phyloP scores from a whole-genome alignment of 106 monocot species.

The Apostasia ramifera region DNA sequence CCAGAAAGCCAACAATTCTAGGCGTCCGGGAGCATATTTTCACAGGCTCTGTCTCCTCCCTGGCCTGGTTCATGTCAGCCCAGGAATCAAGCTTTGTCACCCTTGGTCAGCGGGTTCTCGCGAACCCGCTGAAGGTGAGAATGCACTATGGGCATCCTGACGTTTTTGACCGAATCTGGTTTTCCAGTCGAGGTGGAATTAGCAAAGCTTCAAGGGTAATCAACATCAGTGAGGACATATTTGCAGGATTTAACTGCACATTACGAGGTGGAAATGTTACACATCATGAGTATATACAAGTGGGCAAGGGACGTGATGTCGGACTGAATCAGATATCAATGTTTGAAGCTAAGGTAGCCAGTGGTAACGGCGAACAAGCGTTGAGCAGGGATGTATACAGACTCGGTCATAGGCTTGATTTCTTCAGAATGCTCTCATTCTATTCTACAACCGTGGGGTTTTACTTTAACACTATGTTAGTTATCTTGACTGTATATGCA shows the following conservation, averaged over 20 bases:
- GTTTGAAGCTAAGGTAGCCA: conserved; percentile 90
- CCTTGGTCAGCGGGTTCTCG: conserved; percentile 86
- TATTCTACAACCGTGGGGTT: conserved; percentile 76
- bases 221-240: conserved; percentile 94
- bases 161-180: conserved; percentile 85
- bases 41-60: conserved; percentile 88
- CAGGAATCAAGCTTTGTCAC: conserved; percentile 98
- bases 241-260: conserved; percentile 89
- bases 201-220: conserved; percentile 87
- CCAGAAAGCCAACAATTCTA: conserved; percentile 72
- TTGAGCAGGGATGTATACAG: conserved; percentile 87
- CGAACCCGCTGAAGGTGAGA: conserved; percentile 83
- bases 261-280: conserved; percentile 86
- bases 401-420: conserved; percentile 87
- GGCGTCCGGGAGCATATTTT: conserved; percentile 89
- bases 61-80: conserved; percentile 95
- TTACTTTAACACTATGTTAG: conserved; percentile 77
- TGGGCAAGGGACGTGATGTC: conserved; percentile 74
- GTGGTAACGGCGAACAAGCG: conserved; percentile 73
- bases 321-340: conserved; percentile 82
- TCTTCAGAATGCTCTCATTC: conserved; percentile 75
- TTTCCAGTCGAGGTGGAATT: conserved; percentile 67
- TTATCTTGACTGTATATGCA: conserved; percentile 48
- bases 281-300: conserved; percentile 75
- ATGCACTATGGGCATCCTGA: conserved; percentile 98